Conservation (phyloP, 2,329 filamentous ascomycete genomes). For the Botrytis elliptica region DNA sequence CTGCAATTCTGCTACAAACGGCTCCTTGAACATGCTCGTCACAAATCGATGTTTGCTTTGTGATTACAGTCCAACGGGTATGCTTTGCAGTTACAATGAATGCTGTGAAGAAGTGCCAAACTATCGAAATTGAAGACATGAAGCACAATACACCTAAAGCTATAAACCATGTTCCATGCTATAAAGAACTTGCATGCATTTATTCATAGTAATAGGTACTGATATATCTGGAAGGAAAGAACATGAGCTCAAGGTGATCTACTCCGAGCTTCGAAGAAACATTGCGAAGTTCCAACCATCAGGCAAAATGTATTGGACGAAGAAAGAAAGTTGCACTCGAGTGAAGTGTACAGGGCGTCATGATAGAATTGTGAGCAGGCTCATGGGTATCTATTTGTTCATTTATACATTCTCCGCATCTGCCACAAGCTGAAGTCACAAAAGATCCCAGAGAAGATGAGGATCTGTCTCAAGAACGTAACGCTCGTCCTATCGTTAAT, state of each 20-base stretch:
- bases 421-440: not conserved
- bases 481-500: not conserved
- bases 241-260: not conserved
- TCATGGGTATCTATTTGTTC: not conserved
- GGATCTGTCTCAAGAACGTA: not conserved
- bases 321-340: not conserved
- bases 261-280: too few relatives aligned
- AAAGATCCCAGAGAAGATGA: not conserved
- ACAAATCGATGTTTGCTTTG: not conserved
- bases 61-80: too few relatives aligned
- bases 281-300: not conserved
- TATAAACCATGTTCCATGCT: not conserved
- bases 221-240: not conserved
- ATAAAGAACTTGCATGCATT: not conserved
- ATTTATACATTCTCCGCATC: not conserved
- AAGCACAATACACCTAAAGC: not conserved
- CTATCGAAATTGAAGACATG: not conserved
- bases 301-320: not conserved
- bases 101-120: not conserved
- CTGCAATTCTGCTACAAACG: not conserved
- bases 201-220: not conserved
- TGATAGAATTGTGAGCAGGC: not conserved
- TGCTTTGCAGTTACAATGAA: not conserved
- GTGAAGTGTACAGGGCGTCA: not conserved
- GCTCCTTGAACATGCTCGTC: not conserved